Conservation (phyloP, 805 yeast genomes). For the Teunomyces cretensis region DNA sequence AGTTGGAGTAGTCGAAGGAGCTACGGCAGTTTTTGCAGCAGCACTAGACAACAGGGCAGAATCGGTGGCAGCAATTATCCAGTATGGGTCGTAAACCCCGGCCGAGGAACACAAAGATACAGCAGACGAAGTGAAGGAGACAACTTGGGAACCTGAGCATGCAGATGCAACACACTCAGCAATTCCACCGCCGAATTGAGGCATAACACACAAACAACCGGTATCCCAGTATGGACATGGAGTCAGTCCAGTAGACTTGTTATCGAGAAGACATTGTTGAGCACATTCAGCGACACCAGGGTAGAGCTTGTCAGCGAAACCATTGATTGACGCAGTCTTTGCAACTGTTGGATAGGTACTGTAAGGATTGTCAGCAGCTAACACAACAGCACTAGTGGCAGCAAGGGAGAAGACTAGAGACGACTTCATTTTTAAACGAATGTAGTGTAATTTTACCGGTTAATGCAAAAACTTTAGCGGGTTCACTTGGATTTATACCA, state of each 20-base stretch:
- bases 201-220: slow-evolving; percentile 46
- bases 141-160: slow-evolving; percentile 32
- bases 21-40: slow-evolving; percentile 17
- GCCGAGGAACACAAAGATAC: slow-evolving; percentile 32
- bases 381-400: not conserved
- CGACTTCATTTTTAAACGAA: not conserved
- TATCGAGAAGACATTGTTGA: slow-evolving; percentile 30
- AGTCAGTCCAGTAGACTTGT: slow-evolving; percentile 26
- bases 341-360: slow-evolving; percentile 42
- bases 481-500: not conserved
- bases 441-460: not conserved
- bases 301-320: slow-evolving; percentile 41
- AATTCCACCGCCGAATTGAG: slow-evolving; percentile 30
- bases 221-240: slow-evolving; percentile 49
- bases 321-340: slow-evolving; percentile 41
- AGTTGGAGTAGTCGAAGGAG: slow-evolving; percentile 11
- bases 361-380: slow-evolving; percentile 13
- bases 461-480: not conserved
- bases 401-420: not conserved
- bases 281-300: slow-evolving; percentile 37
- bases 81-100: slow-evolving; percentile 36
- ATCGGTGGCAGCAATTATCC: slow-evolving; percentile 26
- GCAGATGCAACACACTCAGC: slow-evolving; percentile 31
- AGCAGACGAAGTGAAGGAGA: slow-evolving; percentile 29
- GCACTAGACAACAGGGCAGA: slow-evolving; percentile 25